A percentile compares a stretch with the other conserved stretches of the same genome.
phyloP scores from a whole-genome alignment of 202 grass and related monocot species.

The Dendrocalamus latiflorus region DNA sequence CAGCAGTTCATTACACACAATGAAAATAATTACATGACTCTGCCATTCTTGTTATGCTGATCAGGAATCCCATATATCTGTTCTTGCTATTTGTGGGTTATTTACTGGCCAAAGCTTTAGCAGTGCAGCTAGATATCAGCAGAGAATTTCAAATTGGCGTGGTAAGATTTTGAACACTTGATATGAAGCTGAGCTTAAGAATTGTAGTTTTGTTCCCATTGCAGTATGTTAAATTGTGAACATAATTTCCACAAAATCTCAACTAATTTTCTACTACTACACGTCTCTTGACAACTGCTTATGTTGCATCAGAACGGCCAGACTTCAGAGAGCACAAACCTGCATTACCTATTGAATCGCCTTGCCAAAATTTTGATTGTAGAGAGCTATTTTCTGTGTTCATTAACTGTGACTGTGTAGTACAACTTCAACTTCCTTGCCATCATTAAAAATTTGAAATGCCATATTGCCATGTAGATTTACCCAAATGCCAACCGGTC shows the following conservation, averaged over 20 bases:
- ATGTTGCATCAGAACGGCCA: constrained; percentile 4
- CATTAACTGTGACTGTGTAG: background rate
- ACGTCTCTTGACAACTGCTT: background rate
- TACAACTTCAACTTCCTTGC: background rate
- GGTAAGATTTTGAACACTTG: constrained; percentile 44
- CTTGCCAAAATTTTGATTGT: background rate
- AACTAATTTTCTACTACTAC: background rate
- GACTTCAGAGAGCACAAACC: background rate
- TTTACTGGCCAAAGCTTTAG: constrained; percentile 63
- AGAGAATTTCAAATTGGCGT: too few species aligned
- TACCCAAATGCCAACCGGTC: background rate
- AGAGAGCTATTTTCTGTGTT: background rate
- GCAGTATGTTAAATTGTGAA: background rate
- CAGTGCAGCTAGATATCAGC: constrained; percentile 61
- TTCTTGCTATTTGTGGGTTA: constrained; percentile 81
- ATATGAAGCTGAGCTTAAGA: background rate
- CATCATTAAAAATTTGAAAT: background rate
- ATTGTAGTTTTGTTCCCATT: too few species aligned
- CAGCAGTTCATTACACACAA: too few species aligned
- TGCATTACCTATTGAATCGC: background rate
- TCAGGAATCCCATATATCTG: too few species aligned
- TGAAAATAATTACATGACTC: too few species aligned
- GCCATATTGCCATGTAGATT: background rate
- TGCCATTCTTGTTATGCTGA: too few species aligned
- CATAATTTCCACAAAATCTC: background rate